A percentile compares a stretch with the other conserved stretches of the same genome.
Evolutionary conservation across 768 basidiomycete genomes (phyloP).

Genomic region (Rhodotorula kratochvilovae): DNA sequence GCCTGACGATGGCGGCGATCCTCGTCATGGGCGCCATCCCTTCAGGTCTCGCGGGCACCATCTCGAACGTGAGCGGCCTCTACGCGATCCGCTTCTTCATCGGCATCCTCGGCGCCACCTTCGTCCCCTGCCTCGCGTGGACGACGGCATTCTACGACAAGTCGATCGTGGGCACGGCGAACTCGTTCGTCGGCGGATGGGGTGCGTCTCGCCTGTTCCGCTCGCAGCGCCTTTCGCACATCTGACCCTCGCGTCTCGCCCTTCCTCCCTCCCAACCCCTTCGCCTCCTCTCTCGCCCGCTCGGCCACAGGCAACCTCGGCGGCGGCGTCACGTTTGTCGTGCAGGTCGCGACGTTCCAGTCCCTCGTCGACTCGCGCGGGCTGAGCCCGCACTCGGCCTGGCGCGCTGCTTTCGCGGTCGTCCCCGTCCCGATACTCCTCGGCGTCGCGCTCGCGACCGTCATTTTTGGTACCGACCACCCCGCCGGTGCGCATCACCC

Average conservation of each 20-base stretch:
- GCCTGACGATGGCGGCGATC: slow-evolving; percentile 56
- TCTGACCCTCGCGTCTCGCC: too few species aligned
- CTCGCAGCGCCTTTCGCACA: background rate
- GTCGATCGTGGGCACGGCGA: slow-evolving; percentile 46
- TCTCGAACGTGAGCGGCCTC: slow-evolving; percentile 50
- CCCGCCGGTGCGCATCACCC: slow-evolving; percentile 52
- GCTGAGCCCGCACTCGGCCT: slow-evolving; percentile 50
- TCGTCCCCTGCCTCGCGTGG: slow-evolving; percentile 55
- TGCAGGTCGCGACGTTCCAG: slow-evolving; percentile 54
- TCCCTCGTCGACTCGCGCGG: slow-evolving; percentile 45
- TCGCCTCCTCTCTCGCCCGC: too few species aligned
- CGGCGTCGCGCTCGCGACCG: slow-evolving; percentile 49
- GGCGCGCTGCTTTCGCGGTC: slow-evolving; percentile 58
- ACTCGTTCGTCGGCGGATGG: slow-evolving; percentile 57
- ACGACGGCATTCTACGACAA: slow-evolving; percentile 59
- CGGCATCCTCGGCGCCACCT: slow-evolving; percentile 57
- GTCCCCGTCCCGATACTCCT: slow-evolving; percentile 59
- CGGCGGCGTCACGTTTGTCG: slow-evolving; percentile 53
- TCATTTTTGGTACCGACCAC: slow-evolving; percentile 57
- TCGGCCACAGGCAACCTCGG: background rate
- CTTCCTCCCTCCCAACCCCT: too few species aligned
- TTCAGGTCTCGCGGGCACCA: slow-evolving; percentile 58
- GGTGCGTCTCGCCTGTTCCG: slow-evolving; percentile 47
- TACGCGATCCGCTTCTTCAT: slow-evolving; percentile 56
- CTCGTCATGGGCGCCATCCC: slow-evolving; percentile 59